Evolutionary conservation across 805 yeast species (phyloP).

Genomic region (Ogataea thermomethanolica): DNA sequence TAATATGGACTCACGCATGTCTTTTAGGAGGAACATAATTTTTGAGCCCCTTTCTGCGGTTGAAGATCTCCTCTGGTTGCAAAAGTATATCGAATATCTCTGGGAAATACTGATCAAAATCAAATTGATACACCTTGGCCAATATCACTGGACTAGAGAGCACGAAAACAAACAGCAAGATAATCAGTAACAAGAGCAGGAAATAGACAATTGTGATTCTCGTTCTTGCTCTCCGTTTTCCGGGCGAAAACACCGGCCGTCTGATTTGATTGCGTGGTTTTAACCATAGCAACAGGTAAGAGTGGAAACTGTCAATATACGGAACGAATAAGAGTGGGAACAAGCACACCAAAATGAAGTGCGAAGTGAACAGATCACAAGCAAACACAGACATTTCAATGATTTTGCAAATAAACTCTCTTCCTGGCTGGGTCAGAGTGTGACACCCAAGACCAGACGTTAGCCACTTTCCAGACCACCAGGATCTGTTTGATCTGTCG

Average conservation of each 20-base stretch:
- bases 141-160: constrained; percentile 41
- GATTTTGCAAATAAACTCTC: constrained; percentile 62
- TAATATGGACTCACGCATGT: constrained; percentile 7
- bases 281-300: constrained; percentile 65
- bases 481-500: constrained; percentile 59
- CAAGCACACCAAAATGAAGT: constrained; percentile 53
- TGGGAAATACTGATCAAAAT: constrained; percentile 42
- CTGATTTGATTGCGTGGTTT: constrained; percentile 43
- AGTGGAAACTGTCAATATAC: constrained; percentile 62
- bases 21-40: constrained; percentile 27
- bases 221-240: constrained; percentile 39
- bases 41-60: constrained; percentile 36
- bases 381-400: constrained; percentile 68
- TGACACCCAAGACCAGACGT: constrained; percentile 60
- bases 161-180: constrained; percentile 31
- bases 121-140: constrained; percentile 34
- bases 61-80: constrained; percentile 41
- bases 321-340: constrained; percentile 62
- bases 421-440: constrained; percentile 55
- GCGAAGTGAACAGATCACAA: constrained; percentile 59
- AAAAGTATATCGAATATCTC: constrained; percentile 32
- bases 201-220: constrained; percentile 33
- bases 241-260: constrained; percentile 41
- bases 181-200: constrained; percentile 34
- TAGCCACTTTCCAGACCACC: constrained; percentile 81